Conservation (phyloP, 768 basidiomycete species). For the Cubamyces lactineus region DNA sequence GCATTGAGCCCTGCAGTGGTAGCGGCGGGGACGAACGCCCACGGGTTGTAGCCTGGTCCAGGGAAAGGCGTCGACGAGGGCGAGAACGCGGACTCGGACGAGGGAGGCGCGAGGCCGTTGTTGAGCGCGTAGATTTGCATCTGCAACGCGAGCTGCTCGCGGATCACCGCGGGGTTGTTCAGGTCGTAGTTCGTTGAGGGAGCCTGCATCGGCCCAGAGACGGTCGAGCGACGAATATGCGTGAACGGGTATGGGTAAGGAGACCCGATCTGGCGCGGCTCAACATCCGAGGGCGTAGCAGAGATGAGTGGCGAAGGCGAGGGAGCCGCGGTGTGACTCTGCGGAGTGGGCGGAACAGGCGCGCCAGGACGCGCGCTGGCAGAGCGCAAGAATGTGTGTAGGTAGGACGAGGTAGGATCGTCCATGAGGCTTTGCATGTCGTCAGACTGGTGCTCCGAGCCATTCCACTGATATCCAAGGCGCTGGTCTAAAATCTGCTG, state of each 20-base stretch:
- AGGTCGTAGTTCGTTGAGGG: constrained; percentile 42
- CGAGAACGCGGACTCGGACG: constrained; percentile 76
- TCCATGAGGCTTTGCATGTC: constrained; percentile 63
- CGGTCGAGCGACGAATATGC: constrained; percentile 63
- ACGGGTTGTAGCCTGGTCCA: constrained; percentile 64
- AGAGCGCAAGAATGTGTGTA: constrained; percentile 60
- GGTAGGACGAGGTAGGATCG: constrained; percentile 60
- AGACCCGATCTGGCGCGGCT: constrained; percentile 53
- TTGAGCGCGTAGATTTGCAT: constrained; percentile 79
- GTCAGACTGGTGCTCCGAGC: constrained; percentile 46
- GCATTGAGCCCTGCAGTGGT: constrained; percentile 45
- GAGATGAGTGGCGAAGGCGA: constrained; percentile 71
- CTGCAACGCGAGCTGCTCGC: constrained; percentile 73
- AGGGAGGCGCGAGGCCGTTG: constrained; percentile 58
- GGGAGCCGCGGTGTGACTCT: constrained; percentile 72
- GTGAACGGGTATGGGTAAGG: constrained; percentile 81
- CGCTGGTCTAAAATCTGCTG: constrained; percentile 23
- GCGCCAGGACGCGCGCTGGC: constrained; percentile 62
- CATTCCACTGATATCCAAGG: constrained; percentile 29
- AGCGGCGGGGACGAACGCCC: constrained; percentile 69
- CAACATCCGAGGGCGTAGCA: constrained; percentile 46
- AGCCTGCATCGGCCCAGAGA: constrained; percentile 39
- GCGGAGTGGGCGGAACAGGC: constrained; percentile 80
- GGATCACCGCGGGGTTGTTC: constrained; percentile 53
- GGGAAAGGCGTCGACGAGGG: constrained; percentile 78